Evolutionary conservation across 768 basidiomycete genomes (phyloP).

Genomic region (Podaxis carcinomalis): DNA sequence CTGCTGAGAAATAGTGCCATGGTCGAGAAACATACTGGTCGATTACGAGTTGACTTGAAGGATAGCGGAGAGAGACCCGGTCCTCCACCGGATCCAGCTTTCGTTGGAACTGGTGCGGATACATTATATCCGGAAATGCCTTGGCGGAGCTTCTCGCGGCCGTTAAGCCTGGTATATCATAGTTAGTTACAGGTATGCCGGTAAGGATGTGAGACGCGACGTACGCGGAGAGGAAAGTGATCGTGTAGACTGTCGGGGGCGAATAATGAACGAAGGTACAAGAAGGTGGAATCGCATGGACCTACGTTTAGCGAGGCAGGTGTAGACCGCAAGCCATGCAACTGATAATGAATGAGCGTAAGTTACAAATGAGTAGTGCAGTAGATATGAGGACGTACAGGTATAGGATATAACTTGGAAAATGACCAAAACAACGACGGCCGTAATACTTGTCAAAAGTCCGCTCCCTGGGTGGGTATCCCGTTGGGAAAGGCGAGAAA

Average conservation of each 20-base stretch:
- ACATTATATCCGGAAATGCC: not conserved
- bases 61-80: not conserved
- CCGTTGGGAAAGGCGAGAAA: not conserved
- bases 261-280: not conserved
- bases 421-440: not conserved
- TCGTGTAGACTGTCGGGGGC: not conserved
- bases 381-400: not conserved
- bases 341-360: not conserved
- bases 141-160: not conserved
- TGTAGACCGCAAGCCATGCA: constrained; percentile 3
- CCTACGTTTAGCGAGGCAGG: constrained; percentile 1
- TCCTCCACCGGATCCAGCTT: not conserved
- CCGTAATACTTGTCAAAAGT: not conserved
- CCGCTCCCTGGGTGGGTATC: not conserved
- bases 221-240: not conserved
- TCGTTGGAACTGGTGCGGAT: not conserved
- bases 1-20: not conserved
- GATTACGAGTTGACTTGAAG: not conserved
- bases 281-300: not conserved
- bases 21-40: not conserved
- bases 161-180: not conserved
- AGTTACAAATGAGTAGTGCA: not conserved
- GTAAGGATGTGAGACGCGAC: not conserved
- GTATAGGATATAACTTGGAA: not conserved
- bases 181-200: not conserved